Percentiles rank a stretch among this genome's conserved stretches.
Conservation (phyloP, 129 eudicot species). For the Flaveria bidentis region DNA sequence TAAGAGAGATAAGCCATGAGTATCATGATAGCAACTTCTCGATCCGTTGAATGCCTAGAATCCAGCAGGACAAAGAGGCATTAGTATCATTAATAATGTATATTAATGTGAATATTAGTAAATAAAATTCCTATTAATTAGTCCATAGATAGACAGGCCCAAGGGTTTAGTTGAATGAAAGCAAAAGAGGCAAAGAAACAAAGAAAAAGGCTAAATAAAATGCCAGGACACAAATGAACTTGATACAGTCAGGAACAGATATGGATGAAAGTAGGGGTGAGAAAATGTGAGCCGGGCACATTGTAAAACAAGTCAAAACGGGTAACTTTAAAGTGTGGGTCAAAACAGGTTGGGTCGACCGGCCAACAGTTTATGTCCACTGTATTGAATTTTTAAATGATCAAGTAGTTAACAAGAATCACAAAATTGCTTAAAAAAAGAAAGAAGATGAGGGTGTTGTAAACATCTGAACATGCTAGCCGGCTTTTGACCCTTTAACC, state of each 20-base stretch:
- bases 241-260: not conserved
- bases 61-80: slow-evolving; percentile 16
- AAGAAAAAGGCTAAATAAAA: not conserved
- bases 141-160: not conserved
- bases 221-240: not conserved
- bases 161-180: not conserved
- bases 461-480: not conserved
- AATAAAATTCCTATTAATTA: not conserved
- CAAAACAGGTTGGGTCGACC: not conserved
- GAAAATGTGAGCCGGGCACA: not conserved
- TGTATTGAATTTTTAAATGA: not conserved
- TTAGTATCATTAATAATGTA: slow-evolving; percentile 9
- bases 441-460: not conserved
- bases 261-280: not conserved
- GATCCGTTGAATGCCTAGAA: slow-evolving; percentile 76
- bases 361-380: not conserved
- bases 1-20: slow-evolving; percentile 85
- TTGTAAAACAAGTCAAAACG: not conserved
- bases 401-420: too few species aligned
- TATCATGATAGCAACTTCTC: slow-evolving; percentile 82
- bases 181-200: not conserved
- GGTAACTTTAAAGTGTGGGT: not conserved
- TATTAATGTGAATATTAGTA: not conserved
- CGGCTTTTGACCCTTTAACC: not conserved
- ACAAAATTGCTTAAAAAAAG: not conserved